Base-by-base conservation (phyloP, 345 rosid species). In the Populus ilicifolia region DNA sequence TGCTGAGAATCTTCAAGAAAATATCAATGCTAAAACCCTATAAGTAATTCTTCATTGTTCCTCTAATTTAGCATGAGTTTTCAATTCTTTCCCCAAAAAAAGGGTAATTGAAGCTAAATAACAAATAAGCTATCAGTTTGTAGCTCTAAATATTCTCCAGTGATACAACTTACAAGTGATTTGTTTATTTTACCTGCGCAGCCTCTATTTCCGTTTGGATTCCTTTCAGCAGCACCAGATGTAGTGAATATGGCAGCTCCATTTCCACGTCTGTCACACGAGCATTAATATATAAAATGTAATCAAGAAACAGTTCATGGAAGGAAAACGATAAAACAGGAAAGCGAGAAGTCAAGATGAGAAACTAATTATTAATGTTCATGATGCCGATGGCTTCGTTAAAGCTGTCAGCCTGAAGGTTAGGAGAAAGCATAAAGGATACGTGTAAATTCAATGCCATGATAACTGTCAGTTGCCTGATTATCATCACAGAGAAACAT, bases 121-220 rank as follows among this genome's bases (percentile, higher is more conserved):
- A 36, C 39, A 36, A 6, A 36, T 6, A 36, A 36, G 39, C 4
- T 33, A 33, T 33, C 35, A 33, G 16, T 8, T 20, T 65, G 30
- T 23, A 72, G 48, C 46, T 73, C 38, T 41, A 27, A 44, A 23
- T 2, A 27, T 27, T 72, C 29, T 27, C 52, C 33, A 4, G 65
- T 25, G 36, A 16, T 63, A 33, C 35, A 33, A 48, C 41, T 20
- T 63, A 33, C 35, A 33, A 48, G 59, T 20, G 6, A 36, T 1
- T 63, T 21, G 33, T 4, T 39, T 10, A 14, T 30, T 48, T 84
- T 83, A 93, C 99, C 98, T 92, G 98, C 61, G 98, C 99, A 41
- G 98, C 98, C 85, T 90, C 98, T 46, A 95, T 89, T 73, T 93
- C 99, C 65, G 87, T 87, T 83, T 92, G 99, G 81, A 95, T 93